These are phyloP conservation scores for Verbascum thapsus DNA, from an alignment of 257 asterid species.

Conservation along the genomic window DNA sequence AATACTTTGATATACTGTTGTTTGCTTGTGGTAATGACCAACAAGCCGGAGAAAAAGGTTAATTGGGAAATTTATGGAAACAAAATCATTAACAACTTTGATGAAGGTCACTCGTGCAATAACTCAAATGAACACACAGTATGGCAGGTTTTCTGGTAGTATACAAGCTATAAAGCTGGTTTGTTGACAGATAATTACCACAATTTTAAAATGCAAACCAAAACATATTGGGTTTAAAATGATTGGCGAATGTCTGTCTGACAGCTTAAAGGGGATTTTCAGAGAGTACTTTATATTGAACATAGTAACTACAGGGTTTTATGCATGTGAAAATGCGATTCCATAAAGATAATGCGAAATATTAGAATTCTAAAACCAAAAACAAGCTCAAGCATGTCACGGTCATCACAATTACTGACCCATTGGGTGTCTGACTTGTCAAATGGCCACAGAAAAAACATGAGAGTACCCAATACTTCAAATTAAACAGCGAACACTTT, in stretches of 20 bases:
- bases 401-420: neutral
- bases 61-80: neutral
- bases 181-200: neutral
- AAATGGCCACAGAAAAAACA: constrained; percentile 25
- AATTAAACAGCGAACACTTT: neutral
- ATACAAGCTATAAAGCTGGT: neutral
- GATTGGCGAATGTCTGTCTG: neutral
- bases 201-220: neutral
- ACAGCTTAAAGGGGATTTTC: neutral
- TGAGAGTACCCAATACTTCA: neutral
- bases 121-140: neutral
- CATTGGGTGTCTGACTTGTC: constrained; percentile 7
- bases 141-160: neutral
- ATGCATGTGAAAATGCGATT: neutral
- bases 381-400: constrained; percentile 17
- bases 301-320: constrained; percentile 1
- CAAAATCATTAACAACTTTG: neutral
- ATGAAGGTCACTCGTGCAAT: neutral
- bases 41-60: neutral
- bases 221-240: neutral
- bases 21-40: neutral
- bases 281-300: neutral
- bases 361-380: constrained; percentile 6
- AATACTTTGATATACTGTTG: neutral
- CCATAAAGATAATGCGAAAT: neutral